Conservation (phyloP, 139 green algal genomes). For the Coelastrella sp. region DNA sequence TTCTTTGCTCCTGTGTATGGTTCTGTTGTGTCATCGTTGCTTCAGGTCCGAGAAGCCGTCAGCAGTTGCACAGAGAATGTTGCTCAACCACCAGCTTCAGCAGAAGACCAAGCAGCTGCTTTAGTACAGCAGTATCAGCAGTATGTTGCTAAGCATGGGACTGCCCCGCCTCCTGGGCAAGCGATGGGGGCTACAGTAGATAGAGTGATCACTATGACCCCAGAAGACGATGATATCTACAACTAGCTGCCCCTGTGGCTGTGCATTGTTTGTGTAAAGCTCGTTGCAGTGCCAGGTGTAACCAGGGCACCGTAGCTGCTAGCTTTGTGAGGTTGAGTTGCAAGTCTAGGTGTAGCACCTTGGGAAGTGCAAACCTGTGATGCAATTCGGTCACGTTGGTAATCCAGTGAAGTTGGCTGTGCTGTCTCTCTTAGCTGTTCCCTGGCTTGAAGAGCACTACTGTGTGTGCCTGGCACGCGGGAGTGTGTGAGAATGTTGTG, state of each 20-base stretch:
- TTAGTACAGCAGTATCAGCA: constrained; percentile 17
- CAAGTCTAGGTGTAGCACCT: no score
- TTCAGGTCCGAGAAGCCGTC: background rate
- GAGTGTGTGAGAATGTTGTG: no score
- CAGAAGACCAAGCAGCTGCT: background rate
- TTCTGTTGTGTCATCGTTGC: background rate
- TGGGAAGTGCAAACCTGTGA: no score
- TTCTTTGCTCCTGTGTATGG: background rate
- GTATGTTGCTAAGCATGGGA: background rate
- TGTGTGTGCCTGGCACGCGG: no score
- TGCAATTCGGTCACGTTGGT: no score
- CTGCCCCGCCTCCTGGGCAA: background rate
- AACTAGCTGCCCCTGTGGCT: background rate
- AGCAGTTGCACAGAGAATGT: background rate
- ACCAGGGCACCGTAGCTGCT: no score
- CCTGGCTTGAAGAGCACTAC: no score
- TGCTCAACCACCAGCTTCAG: background rate
- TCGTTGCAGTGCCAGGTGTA: no score
- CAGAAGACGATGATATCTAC: constrained; percentile 49
- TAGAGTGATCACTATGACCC: background rate
- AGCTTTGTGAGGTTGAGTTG: no score
- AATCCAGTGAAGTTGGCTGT: no score
- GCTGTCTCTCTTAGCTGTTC: no score
- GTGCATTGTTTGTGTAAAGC: no score
- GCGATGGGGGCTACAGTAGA: background rate